Evolutionary conservation across 2,329 filamentous ascomycete genomes (phyloP).

Genomic region (Calonectria pseudoturangicola): DNA sequence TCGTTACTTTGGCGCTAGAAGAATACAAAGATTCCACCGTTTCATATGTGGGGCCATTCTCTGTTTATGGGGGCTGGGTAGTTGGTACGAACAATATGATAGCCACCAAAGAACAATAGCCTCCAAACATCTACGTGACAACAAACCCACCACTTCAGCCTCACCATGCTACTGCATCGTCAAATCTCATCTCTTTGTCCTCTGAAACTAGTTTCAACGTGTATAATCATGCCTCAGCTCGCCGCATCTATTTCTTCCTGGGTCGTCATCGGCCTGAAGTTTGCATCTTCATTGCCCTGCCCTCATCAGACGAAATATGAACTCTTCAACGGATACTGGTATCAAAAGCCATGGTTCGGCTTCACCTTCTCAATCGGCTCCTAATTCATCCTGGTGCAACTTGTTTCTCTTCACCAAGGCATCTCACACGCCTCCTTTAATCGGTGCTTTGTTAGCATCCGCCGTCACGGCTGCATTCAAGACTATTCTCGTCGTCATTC

Average conservation of each 20-base stretch:
- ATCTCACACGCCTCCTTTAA: slow-evolving; percentile 73
- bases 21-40: neutral
- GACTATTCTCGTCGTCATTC: slow-evolving; percentile 80
- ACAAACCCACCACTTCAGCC: neutral
- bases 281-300: neutral
- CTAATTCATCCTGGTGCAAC: slow-evolving; percentile 59
- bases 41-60: neutral
- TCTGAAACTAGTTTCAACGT: neutral
- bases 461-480: slow-evolving; percentile 76
- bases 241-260: neutral
- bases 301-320: slow-evolving; percentile 35
- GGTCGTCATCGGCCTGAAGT: neutral
- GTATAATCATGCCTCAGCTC: neutral
- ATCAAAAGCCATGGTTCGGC: neutral
- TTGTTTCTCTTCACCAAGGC: slow-evolving; percentile 85
- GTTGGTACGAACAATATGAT: slow-evolving; percentile 18
- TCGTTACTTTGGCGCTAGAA: neutral
- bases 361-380: slow-evolving; percentile 20
- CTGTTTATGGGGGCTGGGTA: neutral
- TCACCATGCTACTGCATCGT: neutral
- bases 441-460: slow-evolving; percentile 73
- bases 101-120: slow-evolving; percentile 26
- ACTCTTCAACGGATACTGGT: neutral
- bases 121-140: slow-evolving; percentile 3
- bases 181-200: slow-evolving; percentile 52